Evolutionary conservation across 2,329 filamentous ascomycete genomes (phyloP).

Genomic region (Colletotrichum acutatum): DNA sequence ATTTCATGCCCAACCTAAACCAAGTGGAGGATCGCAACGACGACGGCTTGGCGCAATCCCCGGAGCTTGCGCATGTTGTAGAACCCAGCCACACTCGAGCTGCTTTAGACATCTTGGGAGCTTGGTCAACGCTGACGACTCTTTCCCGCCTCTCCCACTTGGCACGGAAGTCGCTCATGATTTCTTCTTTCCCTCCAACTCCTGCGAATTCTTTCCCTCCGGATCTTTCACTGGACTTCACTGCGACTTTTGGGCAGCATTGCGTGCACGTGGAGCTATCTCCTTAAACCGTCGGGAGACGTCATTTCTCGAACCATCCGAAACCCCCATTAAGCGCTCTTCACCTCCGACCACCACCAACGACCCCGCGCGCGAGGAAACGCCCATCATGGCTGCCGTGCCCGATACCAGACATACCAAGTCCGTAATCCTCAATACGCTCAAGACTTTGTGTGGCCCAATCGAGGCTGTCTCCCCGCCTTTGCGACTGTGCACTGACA

Average conservation of each 20-base stretch:
- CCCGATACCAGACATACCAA: constrained; percentile 36
- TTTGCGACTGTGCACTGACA: constrained; percentile 25
- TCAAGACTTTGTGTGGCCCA: not conserved
- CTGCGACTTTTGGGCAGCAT: constrained; percentile 5
- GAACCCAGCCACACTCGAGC: constrained; percentile 35
- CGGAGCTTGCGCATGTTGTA: constrained; percentile 36
- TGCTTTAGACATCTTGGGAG: constrained; percentile 25
- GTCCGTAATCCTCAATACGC: constrained; percentile 3
- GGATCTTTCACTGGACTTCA: not conserved
- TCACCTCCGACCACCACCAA: constrained; percentile 15
- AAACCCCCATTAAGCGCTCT: constrained; percentile 2
- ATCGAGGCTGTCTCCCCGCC: not conserved
- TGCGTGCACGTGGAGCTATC: constrained; percentile 27
- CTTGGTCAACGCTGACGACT: constrained; percentile 37
- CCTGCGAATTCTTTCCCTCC: not conserved
- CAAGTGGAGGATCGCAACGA: constrained; percentile 21
- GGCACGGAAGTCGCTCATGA: constrained; percentile 20
- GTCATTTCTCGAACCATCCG: constrained; percentile 30
- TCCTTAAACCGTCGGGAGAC: constrained; percentile 20
- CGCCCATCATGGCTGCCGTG: constrained; percentile 35
- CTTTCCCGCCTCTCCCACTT: constrained; percentile 25
- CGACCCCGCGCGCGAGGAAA: constrained; percentile 16
- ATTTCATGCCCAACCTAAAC: constrained; percentile 24
- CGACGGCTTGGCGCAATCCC: constrained; percentile 30
- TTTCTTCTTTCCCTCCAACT: constrained; percentile 12